Conservation (phyloP, 2,329 filamentous ascomycete genomes). For the Sclerotinia nivalis region DNA sequence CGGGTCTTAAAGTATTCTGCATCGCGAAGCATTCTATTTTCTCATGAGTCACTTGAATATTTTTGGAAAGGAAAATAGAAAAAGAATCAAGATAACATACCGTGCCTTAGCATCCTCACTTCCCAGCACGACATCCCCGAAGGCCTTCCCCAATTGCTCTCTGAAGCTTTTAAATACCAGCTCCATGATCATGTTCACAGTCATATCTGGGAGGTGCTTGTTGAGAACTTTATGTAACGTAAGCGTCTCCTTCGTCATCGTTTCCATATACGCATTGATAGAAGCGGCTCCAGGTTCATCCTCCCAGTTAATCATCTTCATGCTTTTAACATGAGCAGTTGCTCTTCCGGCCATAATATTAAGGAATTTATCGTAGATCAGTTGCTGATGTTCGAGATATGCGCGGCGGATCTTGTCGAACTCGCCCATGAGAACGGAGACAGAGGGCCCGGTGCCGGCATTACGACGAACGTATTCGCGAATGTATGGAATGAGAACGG, state of each 20-base stretch:
- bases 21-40: conserved; percentile 60
- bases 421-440: conserved; percentile 54
- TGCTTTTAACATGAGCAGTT: conserved; percentile 59
- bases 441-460: conserved; percentile 50
- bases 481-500: conserved; percentile 83
- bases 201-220: conserved; percentile 64
- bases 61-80: neutral
- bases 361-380: conserved; percentile 72
- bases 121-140: conserved; percentile 57
- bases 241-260: conserved; percentile 67
- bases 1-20: conserved; percentile 62
- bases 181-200: conserved; percentile 67
- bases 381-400: conserved; percentile 66
- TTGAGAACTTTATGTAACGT: conserved; percentile 69
- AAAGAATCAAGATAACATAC: conserved; percentile 45
- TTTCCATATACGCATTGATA: conserved; percentile 68
- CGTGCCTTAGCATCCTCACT: conserved; percentile 62
- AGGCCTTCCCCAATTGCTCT: conserved; percentile 66
- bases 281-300: conserved; percentile 36
- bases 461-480: conserved; percentile 89
- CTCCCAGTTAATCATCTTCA: conserved; percentile 69
- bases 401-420: conserved; percentile 39
- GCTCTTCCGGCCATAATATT: conserved; percentile 70
- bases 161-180: conserved; percentile 67
- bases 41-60: conserved; percentile 17